Evolutionary conservation across 2,329 filamentous ascomycete species (phyloP).

Genomic region (Penicillium frequentans): DNA sequence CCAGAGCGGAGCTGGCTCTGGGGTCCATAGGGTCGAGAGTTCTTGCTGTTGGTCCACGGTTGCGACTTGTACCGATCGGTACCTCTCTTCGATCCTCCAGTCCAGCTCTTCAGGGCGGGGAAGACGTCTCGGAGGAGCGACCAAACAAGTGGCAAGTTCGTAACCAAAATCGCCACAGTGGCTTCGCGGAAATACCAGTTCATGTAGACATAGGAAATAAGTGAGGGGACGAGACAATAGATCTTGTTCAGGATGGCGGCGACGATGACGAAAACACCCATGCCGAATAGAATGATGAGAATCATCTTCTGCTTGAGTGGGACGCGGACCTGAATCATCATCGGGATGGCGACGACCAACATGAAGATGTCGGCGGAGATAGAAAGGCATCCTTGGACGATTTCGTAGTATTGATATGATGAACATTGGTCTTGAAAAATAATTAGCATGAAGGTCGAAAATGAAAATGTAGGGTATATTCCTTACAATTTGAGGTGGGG

Average conservation of each 20-base stretch:
- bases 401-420: slow-evolving; percentile 47
- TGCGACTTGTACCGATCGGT: slow-evolving; percentile 36
- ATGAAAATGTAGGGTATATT: not conserved
- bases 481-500: slow-evolving; percentile 39
- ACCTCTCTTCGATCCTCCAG: slow-evolving; percentile 35
- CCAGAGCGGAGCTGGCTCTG: slow-evolving; percentile 28
- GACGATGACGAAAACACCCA: slow-evolving; percentile 50
- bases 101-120: slow-evolving; percentile 42
- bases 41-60: slow-evolving; percentile 31
- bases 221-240: slow-evolving; percentile 44
- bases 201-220: slow-evolving; percentile 46
- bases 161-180: slow-evolving; percentile 48
- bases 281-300: slow-evolving; percentile 43
- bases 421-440: slow-evolving; percentile 40
- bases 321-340: slow-evolving; percentile 42
- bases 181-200: slow-evolving; percentile 52
- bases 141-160: slow-evolving; percentile 55
- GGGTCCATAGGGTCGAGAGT: slow-evolving; percentile 29
- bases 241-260: slow-evolving; percentile 53
- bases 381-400: slow-evolving; percentile 47
- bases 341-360: slow-evolving; percentile 45
- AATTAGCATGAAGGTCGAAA: not conserved
- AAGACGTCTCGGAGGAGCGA: slow-evolving; percentile 53
- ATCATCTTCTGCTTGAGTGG: slow-evolving; percentile 46
- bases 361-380: slow-evolving; percentile 47